Base-by-base conservation (phyloP, 306 rosid species). In the Calophaca sinica region DNA sequence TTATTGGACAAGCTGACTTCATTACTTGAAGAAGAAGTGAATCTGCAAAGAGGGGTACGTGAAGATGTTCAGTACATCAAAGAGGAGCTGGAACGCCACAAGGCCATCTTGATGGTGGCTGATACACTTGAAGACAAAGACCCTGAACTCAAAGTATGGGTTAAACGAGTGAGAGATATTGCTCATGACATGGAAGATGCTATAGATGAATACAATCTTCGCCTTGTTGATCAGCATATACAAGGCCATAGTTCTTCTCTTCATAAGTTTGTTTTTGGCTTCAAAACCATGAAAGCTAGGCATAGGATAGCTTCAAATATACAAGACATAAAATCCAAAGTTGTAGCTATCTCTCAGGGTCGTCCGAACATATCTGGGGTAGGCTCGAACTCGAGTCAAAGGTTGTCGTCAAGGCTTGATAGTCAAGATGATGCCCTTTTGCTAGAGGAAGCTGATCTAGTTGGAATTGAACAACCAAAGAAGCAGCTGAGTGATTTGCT, bases 381-480 rank as follows among this genome's bases (percentile, higher is more conserved):
- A 2, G 73, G 68, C 52, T 39, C 66, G 46, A 50, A 73, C 45
- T 62, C 57, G 6, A 36, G 75, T 53, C 69, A 7, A 50, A 29
- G 76, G 49, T 29, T 65, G 55, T 44, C 61, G 33, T 5, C 74
- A n/a, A 66, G 83, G 78, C 52, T 70, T 71, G 87, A 77, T 29
- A 79, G 84, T 9, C 87, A 88, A 38, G 88, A 70, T 20, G 88
- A 85, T 60, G 93, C 96, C 4, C 91, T 91, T 71, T 77, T 87
- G 68, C 50, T 91, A 6, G 91, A 87, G 51, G 85, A 88, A 79
- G 73, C 87, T 69, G 91, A 91, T 79, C 70, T 88, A 29, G 90
- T 91, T 14, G 92, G 96, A 7, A 81, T 88, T 45, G 92, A 87
- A 42, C 53, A 65, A 57, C 91, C 83, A 44, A 88, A 86, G 36